These are phyloP conservation scores for Trypanosoma mega DNA, from an alignment of 208 protist genomes.

Conservation along the genomic window DNA sequence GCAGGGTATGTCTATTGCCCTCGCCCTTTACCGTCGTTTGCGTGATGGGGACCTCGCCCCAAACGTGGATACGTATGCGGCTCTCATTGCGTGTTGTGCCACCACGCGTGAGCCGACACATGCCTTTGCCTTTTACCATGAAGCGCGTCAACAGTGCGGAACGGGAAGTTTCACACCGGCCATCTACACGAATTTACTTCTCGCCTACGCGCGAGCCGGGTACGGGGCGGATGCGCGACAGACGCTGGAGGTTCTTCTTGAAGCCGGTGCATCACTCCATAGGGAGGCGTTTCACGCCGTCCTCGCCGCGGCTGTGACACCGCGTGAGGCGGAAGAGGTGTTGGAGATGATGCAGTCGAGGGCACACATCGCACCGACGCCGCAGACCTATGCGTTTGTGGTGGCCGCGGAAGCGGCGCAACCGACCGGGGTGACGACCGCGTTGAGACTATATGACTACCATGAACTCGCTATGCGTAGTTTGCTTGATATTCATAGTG, in stretches of 20 bases:
- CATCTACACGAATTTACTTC: constrained; percentile 78
- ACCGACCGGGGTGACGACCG: constrained; percentile 39
- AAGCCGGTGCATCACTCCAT: constrained; percentile 73
- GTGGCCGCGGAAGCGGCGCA: constrained; percentile 30
- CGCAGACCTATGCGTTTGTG: constrained; percentile 78
- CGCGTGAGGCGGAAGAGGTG: constrained; percentile 75
- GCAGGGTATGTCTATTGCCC: constrained; percentile 59
- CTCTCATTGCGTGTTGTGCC: constrained; percentile 76
- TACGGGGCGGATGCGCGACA: constrained; percentile 64
- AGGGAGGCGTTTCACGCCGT: constrained; percentile 76
- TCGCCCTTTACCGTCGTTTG: constrained; percentile 79
- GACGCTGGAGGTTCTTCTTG: constrained; percentile 77
- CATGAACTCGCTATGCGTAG: constrained; percentile 55
- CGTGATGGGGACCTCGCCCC: constrained; percentile 53
- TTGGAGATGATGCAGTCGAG: constrained; percentile 55
- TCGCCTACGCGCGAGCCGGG: constrained; percentile 58
- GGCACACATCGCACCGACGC: constrained; percentile 66
- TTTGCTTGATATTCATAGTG: constrained; percentile 23
- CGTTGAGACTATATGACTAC: constrained; percentile 72
- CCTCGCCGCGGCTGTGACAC: constrained; percentile 49
- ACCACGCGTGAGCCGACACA: constrained; percentile 64
- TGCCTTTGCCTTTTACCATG: constrained; percentile 79
- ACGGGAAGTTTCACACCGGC: constrained; percentile 36
- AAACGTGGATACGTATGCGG: constrained; percentile 66
- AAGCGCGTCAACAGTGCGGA: constrained; percentile 57